Evolutionary conservation across 345 rosid species (phyloP).

Genomic region (Anacardium occidentale): DNA sequence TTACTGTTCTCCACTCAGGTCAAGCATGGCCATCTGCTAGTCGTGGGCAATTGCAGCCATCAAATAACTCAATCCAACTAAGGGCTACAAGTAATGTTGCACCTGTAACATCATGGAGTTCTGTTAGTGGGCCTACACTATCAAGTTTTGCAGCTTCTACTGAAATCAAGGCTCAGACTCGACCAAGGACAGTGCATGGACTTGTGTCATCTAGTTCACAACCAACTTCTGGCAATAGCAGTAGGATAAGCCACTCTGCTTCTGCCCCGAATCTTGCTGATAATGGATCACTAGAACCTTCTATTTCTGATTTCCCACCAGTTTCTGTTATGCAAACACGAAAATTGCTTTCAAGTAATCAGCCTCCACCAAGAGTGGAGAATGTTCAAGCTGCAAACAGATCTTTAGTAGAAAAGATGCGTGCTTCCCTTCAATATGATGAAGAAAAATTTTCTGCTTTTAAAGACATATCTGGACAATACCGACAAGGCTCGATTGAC

Average conservation of each 20-base stretch:
- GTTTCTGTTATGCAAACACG: slow-evolving; percentile 53
- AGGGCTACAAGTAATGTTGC: slow-evolving; percentile 25
- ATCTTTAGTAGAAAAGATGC: slow-evolving; percentile 78
- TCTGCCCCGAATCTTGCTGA: slow-evolving; percentile 71
- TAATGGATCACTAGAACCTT: slow-evolving; percentile 33
- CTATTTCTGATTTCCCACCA: slow-evolving; percentile 70
- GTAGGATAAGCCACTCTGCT: slow-evolving; percentile 57
- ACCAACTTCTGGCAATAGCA: slow-evolving; percentile 29
- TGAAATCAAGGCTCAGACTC: slow-evolving; percentile 34
- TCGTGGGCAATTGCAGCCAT: slow-evolving; percentile 30
- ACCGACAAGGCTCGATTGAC: slow-evolving; percentile 76
- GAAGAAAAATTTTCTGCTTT: slow-evolving; percentile 67
- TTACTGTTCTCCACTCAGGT: slow-evolving; percentile 37
- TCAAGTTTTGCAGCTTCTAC: slow-evolving; percentile 45
- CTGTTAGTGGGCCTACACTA: slow-evolving; percentile 28
- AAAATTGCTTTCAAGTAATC: slow-evolving; percentile 36
- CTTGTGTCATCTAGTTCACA: slow-evolving; percentile 28
- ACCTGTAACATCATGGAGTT: slow-evolving; percentile 23
- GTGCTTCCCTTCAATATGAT: slow-evolving; percentile 60
- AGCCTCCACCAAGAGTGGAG: slow-evolving; percentile 33
- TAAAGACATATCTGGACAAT: slow-evolving; percentile 69
- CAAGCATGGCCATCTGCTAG: slow-evolving; percentile 64
- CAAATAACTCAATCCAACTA: slow-evolving; percentile 32
- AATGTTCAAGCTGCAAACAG: slow-evolving; percentile 78
- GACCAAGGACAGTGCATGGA: slow-evolving; percentile 26